A percentile compares a stretch with the other conserved stretches of the same genome.
Conservation (phyloP, 2,329 filamentous ascomycete species). For the Cladosporium sp. region DNA sequence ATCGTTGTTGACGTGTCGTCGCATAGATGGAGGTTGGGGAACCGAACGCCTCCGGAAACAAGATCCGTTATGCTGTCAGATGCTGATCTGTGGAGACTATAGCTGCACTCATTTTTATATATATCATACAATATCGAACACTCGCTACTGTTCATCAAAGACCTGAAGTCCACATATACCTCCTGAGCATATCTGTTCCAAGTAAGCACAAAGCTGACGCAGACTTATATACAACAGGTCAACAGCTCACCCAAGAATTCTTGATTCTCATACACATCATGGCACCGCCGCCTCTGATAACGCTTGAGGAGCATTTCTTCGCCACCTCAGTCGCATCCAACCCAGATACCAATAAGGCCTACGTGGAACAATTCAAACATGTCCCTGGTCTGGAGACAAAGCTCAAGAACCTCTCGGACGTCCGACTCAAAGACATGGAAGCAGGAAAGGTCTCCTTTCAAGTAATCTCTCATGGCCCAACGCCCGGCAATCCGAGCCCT, state of each 20-base stretch:
- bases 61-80: neutral
- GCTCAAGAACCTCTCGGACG: conserved; percentile 25
- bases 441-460: conserved; percentile 31
- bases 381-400: conserved; percentile 27
- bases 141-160: neutral
- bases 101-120: neutral
- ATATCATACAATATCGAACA: neutral
- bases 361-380: conserved; percentile 30
- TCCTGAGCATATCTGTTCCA: too few species aligned
- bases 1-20: neutral
- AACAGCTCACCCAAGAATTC: too few species aligned
- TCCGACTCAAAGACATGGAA: conserved; percentile 32
- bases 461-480: conserved; percentile 32
- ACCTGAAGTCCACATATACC: too few species aligned
- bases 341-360: conserved; percentile 21
- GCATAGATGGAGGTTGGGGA: neutral
- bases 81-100: neutral
- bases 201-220: too few species aligned
- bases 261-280: conserved; percentile 17
- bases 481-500: conserved; percentile 24
- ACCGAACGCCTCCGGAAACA: neutral
- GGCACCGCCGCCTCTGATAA: conserved; percentile 30
- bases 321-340: conserved; percentile 30
- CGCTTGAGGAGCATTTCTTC: conserved; percentile 36
- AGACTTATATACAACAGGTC: too few species aligned